Evolutionary conservation across 2,329 filamentous ascomycete species (phyloP).

Genomic region (Fonsecaea erecta): DNA sequence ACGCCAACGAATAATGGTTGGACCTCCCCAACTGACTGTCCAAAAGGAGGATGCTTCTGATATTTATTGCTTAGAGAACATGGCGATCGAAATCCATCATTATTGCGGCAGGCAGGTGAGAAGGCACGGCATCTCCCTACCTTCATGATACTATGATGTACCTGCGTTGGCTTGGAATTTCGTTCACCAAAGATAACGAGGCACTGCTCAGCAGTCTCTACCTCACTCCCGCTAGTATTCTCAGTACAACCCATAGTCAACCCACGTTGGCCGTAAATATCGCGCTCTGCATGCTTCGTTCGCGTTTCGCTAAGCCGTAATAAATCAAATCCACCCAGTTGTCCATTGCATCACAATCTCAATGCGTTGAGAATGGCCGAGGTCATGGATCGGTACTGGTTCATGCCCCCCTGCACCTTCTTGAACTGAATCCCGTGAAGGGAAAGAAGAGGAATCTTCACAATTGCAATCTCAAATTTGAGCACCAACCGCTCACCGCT

Average conservation of each 20-base stretch:
- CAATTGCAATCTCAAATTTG: conserved; percentile 94
- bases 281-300: conserved; percentile 9
- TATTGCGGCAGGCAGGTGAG: not conserved
- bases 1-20: conserved; percentile 13
- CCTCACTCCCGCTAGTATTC: not conserved
- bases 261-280: not conserved
- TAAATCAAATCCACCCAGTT: conserved; percentile 6
- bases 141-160: not conserved
- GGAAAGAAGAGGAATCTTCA: conserved; percentile 92
- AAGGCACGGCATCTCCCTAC: conserved; percentile 1
- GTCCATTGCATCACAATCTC: conserved; percentile 62
- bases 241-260: conserved; percentile 2
- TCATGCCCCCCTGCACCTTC: conserved; percentile 90
- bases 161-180: not conserved
- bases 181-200: not conserved
- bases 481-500: conserved; percentile 82
- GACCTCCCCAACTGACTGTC: not conserved
- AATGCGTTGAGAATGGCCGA: conserved; percentile 90
- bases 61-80: not conserved
- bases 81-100: not conserved
- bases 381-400: conserved; percentile 99
- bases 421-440: conserved; percentile 98
- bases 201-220: conserved; percentile 12
- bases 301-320: conserved; percentile 2
- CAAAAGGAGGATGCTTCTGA: not conserved